These are phyloP conservation scores for Lactifluus subvellereus DNA, from an alignment of 768 basidiomycete genomes.

Conservation along the genomic window DNA sequence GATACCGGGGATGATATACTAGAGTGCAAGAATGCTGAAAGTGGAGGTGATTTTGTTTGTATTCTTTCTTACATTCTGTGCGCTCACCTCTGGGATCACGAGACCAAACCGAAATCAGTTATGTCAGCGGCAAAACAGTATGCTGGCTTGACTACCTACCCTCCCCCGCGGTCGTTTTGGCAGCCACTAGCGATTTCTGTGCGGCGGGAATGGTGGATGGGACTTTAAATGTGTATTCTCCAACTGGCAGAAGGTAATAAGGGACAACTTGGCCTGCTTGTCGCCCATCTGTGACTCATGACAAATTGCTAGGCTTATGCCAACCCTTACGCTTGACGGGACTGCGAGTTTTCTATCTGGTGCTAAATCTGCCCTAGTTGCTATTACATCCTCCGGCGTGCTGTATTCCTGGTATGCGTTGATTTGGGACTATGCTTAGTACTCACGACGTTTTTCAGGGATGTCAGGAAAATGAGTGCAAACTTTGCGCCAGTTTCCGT, in stretches of 20 bases:
- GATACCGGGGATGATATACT: conserved; percentile 67
- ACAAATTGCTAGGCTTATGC: conserved; percentile 54
- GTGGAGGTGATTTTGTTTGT: conserved; percentile 41
- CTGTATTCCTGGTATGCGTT: conserved; percentile 66
- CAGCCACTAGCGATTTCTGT: conserved; percentile 59
- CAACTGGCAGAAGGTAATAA: conserved; percentile 69
- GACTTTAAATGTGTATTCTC: conserved; percentile 75
- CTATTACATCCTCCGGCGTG: conserved; percentile 66
- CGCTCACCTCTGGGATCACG: neutral
- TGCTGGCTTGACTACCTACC: conserved; percentile 90
- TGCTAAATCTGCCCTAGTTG: conserved; percentile 56
- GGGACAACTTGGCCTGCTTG: conserved; percentile 21
- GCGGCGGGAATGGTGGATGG: conserved; percentile 80
- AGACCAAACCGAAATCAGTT: conserved; percentile 67
- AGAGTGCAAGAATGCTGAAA: conserved; percentile 74
- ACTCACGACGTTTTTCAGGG: conserved; percentile 41
- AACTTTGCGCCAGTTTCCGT: conserved; percentile 65
- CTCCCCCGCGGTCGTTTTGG: conserved; percentile 59
- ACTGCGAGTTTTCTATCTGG: conserved; percentile 66
- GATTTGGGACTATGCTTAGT: neutral
- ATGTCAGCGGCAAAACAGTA: conserved; percentile 57
- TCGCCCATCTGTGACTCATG: neutral
- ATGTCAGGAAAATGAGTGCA: conserved; percentile 60
- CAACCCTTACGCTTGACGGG: conserved; percentile 65
- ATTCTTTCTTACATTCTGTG: neutral